Evolutionary conservation across 1,284 basidiomycete species (phyloP).

Genomic region (Boletus chippewaensis): DNA sequence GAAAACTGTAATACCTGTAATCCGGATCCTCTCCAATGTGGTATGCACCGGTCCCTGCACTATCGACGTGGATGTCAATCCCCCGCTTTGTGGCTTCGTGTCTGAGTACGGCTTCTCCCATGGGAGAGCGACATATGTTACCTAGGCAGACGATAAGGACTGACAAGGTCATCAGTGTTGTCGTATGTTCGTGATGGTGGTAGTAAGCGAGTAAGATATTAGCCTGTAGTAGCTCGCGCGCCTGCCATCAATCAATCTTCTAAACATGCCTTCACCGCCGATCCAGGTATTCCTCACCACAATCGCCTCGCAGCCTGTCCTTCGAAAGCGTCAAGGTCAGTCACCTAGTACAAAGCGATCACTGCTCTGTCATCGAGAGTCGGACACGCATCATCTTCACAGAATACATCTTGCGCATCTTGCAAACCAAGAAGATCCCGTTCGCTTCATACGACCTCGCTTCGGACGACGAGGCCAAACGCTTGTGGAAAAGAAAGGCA

Average conservation of each 20-base stretch:
- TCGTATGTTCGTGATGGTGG: neutral
- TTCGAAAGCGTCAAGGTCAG: slow-evolving; percentile 67
- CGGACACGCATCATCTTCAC: slow-evolving; percentile 2
- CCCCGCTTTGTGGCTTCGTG: slow-evolving; percentile 54
- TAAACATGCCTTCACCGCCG: slow-evolving; percentile 64
- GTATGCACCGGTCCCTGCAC: slow-evolving; percentile 67
- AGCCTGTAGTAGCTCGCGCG: neutral
- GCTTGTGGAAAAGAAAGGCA: slow-evolving; percentile 70
- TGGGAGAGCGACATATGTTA: slow-evolving; percentile 74
- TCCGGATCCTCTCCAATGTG: slow-evolving; percentile 71
- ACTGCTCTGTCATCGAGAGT: neutral
- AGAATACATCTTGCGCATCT: slow-evolving; percentile 69
- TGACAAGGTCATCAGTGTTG: slow-evolving; percentile 30
- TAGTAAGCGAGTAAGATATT: neutral
- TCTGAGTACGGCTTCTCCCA: slow-evolving; percentile 69
- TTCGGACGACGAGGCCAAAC: slow-evolving; percentile 73
- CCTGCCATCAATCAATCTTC: neutral
- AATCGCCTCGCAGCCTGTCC: slow-evolving; percentile 68
- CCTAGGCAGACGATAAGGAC: slow-evolving; percentile 72
- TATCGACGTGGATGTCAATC: slow-evolving; percentile 60
- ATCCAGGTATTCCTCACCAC: slow-evolving; percentile 79
- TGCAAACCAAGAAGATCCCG: slow-evolving; percentile 76
- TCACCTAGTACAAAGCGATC: neutral
- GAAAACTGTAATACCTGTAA: slow-evolving; percentile 43
- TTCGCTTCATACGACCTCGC: slow-evolving; percentile 77